phyloP scores from a whole-genome alignment of 2,329 filamentous ascomycete genomes.

The Neodidymelliopsis sp. region DNA sequence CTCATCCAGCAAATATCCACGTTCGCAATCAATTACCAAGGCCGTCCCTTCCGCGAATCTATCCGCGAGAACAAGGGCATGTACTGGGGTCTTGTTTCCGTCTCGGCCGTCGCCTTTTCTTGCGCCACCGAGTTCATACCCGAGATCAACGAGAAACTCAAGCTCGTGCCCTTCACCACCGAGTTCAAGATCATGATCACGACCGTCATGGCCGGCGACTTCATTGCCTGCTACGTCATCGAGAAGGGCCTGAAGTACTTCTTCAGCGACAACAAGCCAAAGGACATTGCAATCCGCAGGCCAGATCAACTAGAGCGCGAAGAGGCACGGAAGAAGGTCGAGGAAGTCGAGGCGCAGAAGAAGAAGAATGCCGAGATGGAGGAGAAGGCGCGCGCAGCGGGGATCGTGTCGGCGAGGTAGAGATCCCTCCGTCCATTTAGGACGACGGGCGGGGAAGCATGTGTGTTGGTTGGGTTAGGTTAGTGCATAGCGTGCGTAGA shows the following conservation, averaged over 20 bases:
- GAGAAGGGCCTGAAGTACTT: constrained; percentile 83
- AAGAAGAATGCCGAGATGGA: constrained; percentile 45
- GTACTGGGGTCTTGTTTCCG: constrained; percentile 95
- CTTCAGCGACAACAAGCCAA: constrained; percentile 91
- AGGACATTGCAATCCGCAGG: constrained; percentile 88
- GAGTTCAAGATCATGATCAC: constrained; percentile 93
- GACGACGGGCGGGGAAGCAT: too few relatives aligned
- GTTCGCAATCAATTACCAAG: constrained; percentile 99
- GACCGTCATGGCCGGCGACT: constrained; percentile 84
- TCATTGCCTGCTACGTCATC: constrained; percentile 83
- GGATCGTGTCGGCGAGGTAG: too few relatives aligned
- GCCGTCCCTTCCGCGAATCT: constrained; percentile 94
- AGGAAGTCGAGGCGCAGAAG: constrained; percentile 52
- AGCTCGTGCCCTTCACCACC: constrained; percentile 84
- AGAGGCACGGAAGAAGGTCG: constrained; percentile 69
- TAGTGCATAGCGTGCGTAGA: too few relatives aligned
- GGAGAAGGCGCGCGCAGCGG: constrained; percentile 31
- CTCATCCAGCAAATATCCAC: constrained; percentile 99
- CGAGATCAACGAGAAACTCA: constrained; percentile 92
- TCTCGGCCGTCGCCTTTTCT: constrained; percentile 88
- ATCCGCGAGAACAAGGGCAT: constrained; percentile 96
- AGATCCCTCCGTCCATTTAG: too few relatives aligned
- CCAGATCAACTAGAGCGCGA: constrained; percentile 87
- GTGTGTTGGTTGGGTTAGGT: too few relatives aligned
- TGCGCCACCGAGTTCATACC: constrained; percentile 96